These are phyloP conservation scores for Croton setiger DNA, from an alignment of 441 rosid genomes.

Conservation along the genomic window DNA sequence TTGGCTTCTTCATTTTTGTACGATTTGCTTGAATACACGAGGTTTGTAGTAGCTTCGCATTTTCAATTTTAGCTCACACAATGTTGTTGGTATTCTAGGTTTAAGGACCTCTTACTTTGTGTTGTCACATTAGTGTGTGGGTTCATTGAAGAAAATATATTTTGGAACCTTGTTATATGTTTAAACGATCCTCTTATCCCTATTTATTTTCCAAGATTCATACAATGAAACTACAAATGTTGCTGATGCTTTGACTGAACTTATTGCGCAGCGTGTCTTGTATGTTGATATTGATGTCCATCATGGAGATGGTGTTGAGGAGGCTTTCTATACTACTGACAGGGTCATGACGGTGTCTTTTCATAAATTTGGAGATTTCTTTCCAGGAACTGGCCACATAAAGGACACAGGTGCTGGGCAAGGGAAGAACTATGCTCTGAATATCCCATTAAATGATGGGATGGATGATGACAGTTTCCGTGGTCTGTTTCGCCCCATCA, in stretches of 20 bases:
- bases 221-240: background rate
- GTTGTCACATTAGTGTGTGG: background rate
- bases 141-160: background rate
- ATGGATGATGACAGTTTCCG: slow-evolving; percentile 81
- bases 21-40: background rate
- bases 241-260: slow-evolving; percentile 19
- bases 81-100: background rate
- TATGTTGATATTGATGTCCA: slow-evolving; percentile 96
- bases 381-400: slow-evolving; percentile 93
- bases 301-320: slow-evolving; percentile 99
- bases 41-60: background rate
- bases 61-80: background rate
- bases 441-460: slow-evolving; percentile 89
- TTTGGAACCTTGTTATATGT: background rate
- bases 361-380: slow-evolving; percentile 95
- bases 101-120: background rate
- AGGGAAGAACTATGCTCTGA: slow-evolving; percentile 83
- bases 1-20: background rate
- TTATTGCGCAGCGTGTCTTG: slow-evolving; percentile 70
- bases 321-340: slow-evolving; percentile 93
- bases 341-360: slow-evolving; percentile 98
- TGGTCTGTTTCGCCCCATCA: slow-evolving; percentile 72
- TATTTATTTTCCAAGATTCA: background rate
- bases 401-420: slow-evolving; percentile 60
- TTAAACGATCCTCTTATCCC: background rate